Conservation (phyloP, 352 stramenopile genomes). For the Globisporangium cylindrosporum region DNA sequence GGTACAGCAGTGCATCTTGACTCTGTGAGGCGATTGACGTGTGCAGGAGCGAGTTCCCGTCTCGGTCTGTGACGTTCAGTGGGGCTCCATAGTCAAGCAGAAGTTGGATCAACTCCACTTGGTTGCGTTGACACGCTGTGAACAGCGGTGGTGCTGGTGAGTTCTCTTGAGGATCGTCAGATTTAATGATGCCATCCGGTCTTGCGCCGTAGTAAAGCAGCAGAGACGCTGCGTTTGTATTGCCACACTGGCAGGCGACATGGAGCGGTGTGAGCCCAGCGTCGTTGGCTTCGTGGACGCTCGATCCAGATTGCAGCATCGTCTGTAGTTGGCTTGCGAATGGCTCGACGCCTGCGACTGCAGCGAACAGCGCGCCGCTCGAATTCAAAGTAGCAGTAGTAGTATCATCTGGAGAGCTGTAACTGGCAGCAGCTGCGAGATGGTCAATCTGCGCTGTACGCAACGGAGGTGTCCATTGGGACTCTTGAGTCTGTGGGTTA, state of each 20-base stretch:
- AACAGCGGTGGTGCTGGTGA: slow-evolving; percentile 30
- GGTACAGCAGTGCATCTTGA: slow-evolving; percentile 62
- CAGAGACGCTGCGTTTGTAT: slow-evolving; percentile 31
- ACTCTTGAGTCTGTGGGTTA: slow-evolving; percentile 52
- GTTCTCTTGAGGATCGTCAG: not conserved
- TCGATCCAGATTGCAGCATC: slow-evolving; percentile 32
- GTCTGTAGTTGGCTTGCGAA: slow-evolving; percentile 28
- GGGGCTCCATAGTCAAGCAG: slow-evolving; percentile 50
- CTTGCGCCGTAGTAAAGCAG: slow-evolving; percentile 54
- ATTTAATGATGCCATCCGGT: slow-evolving; percentile 18
- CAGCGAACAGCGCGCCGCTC: slow-evolving; percentile 25
- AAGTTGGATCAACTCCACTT: slow-evolving; percentile 40
- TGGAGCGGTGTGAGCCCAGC: slow-evolving; percentile 45
- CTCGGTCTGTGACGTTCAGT: slow-evolving; percentile 69
- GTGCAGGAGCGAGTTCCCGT: slow-evolving; percentile 87
- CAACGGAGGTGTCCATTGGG: slow-evolving; percentile 51
- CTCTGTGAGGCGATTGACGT: slow-evolving; percentile 78
- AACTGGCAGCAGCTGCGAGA: not conserved
- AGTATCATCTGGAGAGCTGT: not conserved
- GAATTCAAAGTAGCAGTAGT: slow-evolving; percentile 6
- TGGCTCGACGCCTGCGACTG: slow-evolving; percentile 22
- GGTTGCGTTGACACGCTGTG: slow-evolving; percentile 38
- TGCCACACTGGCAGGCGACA: slow-evolving; percentile 46
- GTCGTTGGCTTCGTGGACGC: slow-evolving; percentile 32
- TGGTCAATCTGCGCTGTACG: not conserved